Evolutionary conservation across 2,329 filamentous ascomycete species (phyloP).

Genomic region (Fusarium caatingaense): DNA sequence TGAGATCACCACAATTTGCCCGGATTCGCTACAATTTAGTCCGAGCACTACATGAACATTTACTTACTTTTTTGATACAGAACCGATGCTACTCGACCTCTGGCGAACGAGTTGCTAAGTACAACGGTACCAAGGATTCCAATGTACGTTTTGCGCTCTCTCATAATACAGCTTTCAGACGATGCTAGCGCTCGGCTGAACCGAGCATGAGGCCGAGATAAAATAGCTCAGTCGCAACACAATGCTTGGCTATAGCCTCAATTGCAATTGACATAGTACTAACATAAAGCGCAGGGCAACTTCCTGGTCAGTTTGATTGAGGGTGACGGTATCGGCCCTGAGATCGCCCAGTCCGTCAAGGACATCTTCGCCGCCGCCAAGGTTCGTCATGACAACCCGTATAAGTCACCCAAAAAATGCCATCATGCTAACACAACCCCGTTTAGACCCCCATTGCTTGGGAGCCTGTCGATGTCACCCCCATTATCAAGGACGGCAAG

Average conservation of each 20-base stretch:
- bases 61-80: slow-evolving; percentile 49
- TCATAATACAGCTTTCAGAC: slow-evolving; percentile 21
- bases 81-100: slow-evolving; percentile 73
- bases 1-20: slow-evolving; percentile 38
- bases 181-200: slow-evolving; percentile 41
- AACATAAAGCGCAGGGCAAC: slow-evolving; percentile 74
- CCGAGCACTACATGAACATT: slow-evolving; percentile 32
- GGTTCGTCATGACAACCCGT: slow-evolving; percentile 62
- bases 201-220: slow-evolving; percentile 47
- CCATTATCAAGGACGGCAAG: slow-evolving; percentile 92
- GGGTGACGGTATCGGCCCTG: slow-evolving; percentile 97
- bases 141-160: slow-evolving; percentile 71
- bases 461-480: slow-evolving; percentile 97
- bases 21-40: slow-evolving; percentile 1
- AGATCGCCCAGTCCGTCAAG: slow-evolving; percentile 98
- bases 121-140: slow-evolving; percentile 88
- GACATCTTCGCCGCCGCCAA: slow-evolving; percentile 97
- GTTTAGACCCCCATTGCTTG: slow-evolving; percentile 87
- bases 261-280: slow-evolving; percentile 40
- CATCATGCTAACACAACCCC: slow-evolving; percentile 41
- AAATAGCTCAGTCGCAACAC: slow-evolving; percentile 56
- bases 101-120: slow-evolving; percentile 85
- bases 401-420: background rate
- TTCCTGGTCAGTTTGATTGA: slow-evolving; percentile 97
- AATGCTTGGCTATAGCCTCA: slow-evolving; percentile 29